phyloP scores from a whole-genome alignment of 768 basidiomycete genomes.

The Daedalea quercina region DNA sequence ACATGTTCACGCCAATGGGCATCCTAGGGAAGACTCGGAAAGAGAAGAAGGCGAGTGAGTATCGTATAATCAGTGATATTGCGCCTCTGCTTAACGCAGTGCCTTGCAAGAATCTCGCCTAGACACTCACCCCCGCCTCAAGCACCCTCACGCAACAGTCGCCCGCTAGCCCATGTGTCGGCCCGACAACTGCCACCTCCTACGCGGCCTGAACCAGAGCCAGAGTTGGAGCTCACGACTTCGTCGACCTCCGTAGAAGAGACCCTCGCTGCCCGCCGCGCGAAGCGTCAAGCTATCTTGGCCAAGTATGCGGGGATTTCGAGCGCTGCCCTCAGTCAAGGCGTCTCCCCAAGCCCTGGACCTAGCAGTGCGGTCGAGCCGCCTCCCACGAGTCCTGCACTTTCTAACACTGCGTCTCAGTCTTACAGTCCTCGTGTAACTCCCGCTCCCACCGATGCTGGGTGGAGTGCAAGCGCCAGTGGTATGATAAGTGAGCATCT shows the following conservation, averaged over 20 bases:
- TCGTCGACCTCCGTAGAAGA: conserved; percentile 47
- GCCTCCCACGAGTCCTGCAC: conserved; percentile 49
- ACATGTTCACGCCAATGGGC: neutral
- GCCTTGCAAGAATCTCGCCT: conserved; percentile 56
- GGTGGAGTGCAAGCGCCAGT: conserved; percentile 2
- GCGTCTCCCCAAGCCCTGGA: conserved; percentile 48
- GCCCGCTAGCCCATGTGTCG: conserved; percentile 10
- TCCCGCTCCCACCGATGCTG: conserved; percentile 17
- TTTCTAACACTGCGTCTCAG: conserved; percentile 62
- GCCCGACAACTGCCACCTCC: conserved; percentile 2
- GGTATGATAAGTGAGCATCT: neutral
- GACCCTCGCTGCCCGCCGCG: conserved; percentile 60
- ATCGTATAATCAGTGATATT: conserved; percentile 21
- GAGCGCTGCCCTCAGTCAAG: conserved; percentile 31
- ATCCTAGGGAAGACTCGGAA: conserved; percentile 41
- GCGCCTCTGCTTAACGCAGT: conserved; percentile 6
- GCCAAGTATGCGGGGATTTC: conserved; percentile 61
- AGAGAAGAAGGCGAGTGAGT: conserved; percentile 95
- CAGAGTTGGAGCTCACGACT: conserved; percentile 49
- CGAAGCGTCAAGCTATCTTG: conserved; percentile 68
- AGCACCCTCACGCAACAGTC: conserved; percentile 16
- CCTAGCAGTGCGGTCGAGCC: conserved; percentile 72
- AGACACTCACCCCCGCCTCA: conserved; percentile 27
- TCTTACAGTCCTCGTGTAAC: conserved; percentile 38
- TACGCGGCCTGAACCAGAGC: conserved; percentile 25